Evolutionary conservation across 495 filamentous ascomycete species (phyloP), one percentile per base, ranked within the genome.

Genomic region (Mytilinidion resinicola): DNA sequence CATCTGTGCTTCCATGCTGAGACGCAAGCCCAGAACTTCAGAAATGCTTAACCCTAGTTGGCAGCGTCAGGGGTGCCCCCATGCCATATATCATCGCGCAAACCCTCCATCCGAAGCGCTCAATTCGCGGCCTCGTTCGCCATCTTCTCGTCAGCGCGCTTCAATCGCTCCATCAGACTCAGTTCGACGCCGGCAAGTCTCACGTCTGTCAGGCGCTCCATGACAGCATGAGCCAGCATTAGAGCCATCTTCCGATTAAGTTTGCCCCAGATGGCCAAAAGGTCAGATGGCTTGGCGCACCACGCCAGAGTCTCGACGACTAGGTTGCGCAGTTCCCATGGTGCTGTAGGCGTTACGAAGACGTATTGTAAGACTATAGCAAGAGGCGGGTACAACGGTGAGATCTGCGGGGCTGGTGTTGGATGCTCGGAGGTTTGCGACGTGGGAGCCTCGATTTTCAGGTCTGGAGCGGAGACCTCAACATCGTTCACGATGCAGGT

Each of bases 291-390:
- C 38, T 53, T 53, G 8, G 15, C 20, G 30, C 11, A 37, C n/a
- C 42, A 30, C 12, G 47, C 61, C 12, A 64, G 19, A 11, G 57
- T 57, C 9, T 60, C 34, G 6, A 57, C 34, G 9, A 57, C 46
- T 7, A 64, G 14, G 1, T 48, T n/a, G 19, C 42, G 46, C 34
- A 64, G 44, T 3, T 20, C 12, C 0, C 11, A 1, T 4, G 49
- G 42, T 5, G 56, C 55, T 15, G 21, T 21, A 8, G 46, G 20
- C 0, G 50, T n/a, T 12, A 12, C n/a, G 6, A 55, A 34, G 1
- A 60, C 57, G 49, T 56, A 60, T 6, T 41, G 21, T 44, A 64
- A 49, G 12, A 64, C 52, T 1, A 50, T 37, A 3, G 25, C 25
- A 30, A 30, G 25, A 30, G 25, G 25, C 25, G 25, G 25, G 6